Evolutionary conservation across 495 filamentous ascomycete species (phyloP), one percentile per base, ranked within the genome.

Genomic region (Amphirosellinia nigrospora): DNA sequence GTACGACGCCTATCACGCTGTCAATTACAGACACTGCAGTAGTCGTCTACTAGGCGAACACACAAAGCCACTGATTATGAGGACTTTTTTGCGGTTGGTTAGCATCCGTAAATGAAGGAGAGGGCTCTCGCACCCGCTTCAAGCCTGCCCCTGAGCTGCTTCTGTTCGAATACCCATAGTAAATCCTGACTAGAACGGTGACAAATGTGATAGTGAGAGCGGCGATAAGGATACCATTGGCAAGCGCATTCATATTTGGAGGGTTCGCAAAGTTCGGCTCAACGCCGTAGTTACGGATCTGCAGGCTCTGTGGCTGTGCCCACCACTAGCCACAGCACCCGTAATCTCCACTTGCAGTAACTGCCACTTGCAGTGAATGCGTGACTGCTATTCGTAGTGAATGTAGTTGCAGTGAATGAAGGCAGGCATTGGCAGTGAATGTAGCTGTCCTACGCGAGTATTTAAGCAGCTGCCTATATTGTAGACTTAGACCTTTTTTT

Each of bases 191-290:
- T 21, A 67, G 4, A 11, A 58, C 38, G 15, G 50, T 50, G 32
- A 43, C 1, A 8, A 34, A 30, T 16, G 64, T 45, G 21, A 67
- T 34, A 11, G 4, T 58, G 46, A 67, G 21, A 32, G 48, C 48
- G 6, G 52, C n/a, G 36, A 58, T 45, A 6, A 56, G 15, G 21
- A 67, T 4, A 4, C 48, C 39, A 16, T 67, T 52, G 50, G 64
- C 64, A 10, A 67, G 64, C 36, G 15, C 64, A 56, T 67, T 67
- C 48, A 55, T 67, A 11, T 67, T 67, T 19, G 32, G 64, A 21
- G 64, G 64, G 23, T 67, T 28, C 28, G 48, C 36, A 45, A 67
- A 67, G 13, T 67, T 58, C 23, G 64, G 64, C 28, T 55, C 39
- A 34, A 67, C 39, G 9, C 36, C n/a, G n/a, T n/a, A n/a, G n/a